These are phyloP conservation scores for Pseudogymnoascus sp. DNA, from an alignment of 2,329 filamentous ascomycete genomes.

Conservation along the genomic window DNA sequence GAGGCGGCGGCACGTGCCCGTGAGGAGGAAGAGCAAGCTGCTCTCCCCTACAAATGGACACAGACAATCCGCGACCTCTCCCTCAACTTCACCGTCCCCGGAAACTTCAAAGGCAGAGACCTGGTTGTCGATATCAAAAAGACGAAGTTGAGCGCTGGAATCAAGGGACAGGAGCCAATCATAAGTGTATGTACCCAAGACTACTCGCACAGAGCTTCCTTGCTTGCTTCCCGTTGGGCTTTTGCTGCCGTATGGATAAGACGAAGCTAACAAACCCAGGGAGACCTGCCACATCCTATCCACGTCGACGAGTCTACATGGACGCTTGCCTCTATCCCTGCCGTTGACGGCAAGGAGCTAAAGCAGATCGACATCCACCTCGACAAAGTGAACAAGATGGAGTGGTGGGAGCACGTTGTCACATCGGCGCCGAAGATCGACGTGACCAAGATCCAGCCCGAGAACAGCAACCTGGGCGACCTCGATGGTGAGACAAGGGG, in stretches of 20 bases:
- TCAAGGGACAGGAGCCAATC: constrained; percentile 83
- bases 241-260: not conserved
- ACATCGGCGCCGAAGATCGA: constrained; percentile 85
- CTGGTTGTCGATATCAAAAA: constrained; percentile 77
- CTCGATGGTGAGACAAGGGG: constrained; percentile 87
- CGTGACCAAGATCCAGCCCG: constrained; percentile 87
- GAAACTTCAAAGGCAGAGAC: constrained; percentile 76
- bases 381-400: constrained; percentile 93
- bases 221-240: not conserved
- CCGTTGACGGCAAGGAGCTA: constrained; percentile 52
- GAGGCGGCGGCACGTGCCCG: constrained; percentile 55
- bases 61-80: constrained; percentile 88
- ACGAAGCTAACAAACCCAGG: constrained; percentile 44
- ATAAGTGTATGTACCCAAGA: constrained; percentile 54
- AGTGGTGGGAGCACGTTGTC: constrained; percentile 96
- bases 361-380: constrained; percentile 72
- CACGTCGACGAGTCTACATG: constrained; percentile 83
- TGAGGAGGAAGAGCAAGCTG: constrained; percentile 79
- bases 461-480: constrained; percentile 85
- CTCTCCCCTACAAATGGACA: constrained; percentile 93
- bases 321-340: constrained; percentile 67
- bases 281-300: constrained; percentile 74
- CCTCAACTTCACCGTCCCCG: constrained; percentile 67
- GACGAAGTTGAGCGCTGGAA: constrained; percentile 64
- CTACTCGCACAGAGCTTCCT: not conserved